Base-by-base conservation (phyloP, 257 asterid species). In the Fraxinus quadrangulata region DNA sequence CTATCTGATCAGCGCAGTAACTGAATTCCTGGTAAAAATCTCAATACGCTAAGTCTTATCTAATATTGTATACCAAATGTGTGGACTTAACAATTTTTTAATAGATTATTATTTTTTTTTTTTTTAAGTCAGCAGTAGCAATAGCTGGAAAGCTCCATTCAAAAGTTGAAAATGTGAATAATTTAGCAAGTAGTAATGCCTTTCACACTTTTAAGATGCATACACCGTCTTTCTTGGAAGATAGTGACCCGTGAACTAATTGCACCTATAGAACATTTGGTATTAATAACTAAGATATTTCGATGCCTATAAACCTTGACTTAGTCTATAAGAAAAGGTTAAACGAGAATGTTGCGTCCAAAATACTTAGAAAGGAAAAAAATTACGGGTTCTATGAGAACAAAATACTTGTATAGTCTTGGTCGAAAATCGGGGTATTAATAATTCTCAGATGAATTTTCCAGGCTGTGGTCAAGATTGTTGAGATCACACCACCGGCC, bases 1-100 rank as follows among this genome's bases (percentile, higher is more conserved):
- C 79, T 92, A 90, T 83, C 45, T 89, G 70, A 70, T 89, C 73
- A 86, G 93, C 40, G 96, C 98, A 0, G 5, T 85, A 0, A 83
- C 88, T 11, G 91, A 95, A 84, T 87, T 93, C 79, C 86, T 91
- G 93, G 98, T 93, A 93, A 80, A 0, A 31, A 9, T 26, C 61
- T 17, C 61, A 49, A 16, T 16, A 3, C 14, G 3, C 13, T 7
- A 11, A 40, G 51, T 42, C 17, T 19, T 51, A 51, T 49, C 61
- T 49, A 51, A 51, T 51, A 51, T n/a, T 51, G 63, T 0, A 0
- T 19, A 19, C 24, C 63, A 51, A 51, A 5, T 5, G 17, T 14
- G 19, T 8, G 0, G n/a, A 14, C 19, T 1, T 4, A 7, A 49
- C n/a, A 11, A 13, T 13, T 47, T 47, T 6, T 6, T 0, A 3